These are phyloP conservation scores for Penicillium frequentans DNA, from an alignment of 2,329 filamentous ascomycete species.

Conservation along the genomic window DNA sequence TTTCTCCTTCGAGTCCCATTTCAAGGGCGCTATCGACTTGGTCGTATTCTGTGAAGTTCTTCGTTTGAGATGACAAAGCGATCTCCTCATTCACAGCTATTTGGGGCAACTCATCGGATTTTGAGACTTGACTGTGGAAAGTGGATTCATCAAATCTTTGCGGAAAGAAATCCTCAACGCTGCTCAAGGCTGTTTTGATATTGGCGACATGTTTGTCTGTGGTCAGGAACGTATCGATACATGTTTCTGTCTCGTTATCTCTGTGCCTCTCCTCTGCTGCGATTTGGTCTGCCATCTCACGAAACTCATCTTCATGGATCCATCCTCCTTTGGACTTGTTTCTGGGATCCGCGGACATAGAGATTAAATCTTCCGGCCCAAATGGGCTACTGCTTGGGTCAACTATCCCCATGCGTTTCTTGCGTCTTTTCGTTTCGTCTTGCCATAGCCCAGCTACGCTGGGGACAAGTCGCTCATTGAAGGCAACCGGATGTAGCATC, in stretches of 20 bases:
- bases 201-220: conserved; percentile 53
- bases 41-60: conserved; percentile 46
- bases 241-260: conserved; percentile 44
- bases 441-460: conserved; percentile 95
- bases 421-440: conserved; percentile 80
- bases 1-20: conserved; percentile 22
- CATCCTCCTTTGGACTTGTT: conserved; percentile 74
- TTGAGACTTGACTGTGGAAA: conserved; percentile 16
- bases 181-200: conserved; percentile 77
- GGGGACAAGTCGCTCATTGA: conserved; percentile 78
- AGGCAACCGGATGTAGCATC: conserved; percentile 60
- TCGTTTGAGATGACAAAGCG: conserved; percentile 51
- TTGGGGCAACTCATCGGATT: conserved; percentile 18
- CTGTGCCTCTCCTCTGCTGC: conserved; percentile 63
- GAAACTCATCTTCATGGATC: conserved; percentile 88
- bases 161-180: conserved; percentile 83
- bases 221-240: conserved; percentile 67
- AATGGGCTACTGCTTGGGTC: conserved; percentile 73
- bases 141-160: conserved; percentile 52
- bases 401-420: conserved; percentile 65
- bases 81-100: conserved; percentile 66
- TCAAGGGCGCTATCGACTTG: conserved; percentile 17
- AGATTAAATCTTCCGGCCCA: conserved; percentile 74
- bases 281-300: conserved; percentile 63
- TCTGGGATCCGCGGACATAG: conserved; percentile 82